Percentiles rank a stretch among this genome's conserved stretches.
phyloP scores from a whole-genome alignment of 169 alveolate genomes.

The Eimeria nieschulzi region DNA sequence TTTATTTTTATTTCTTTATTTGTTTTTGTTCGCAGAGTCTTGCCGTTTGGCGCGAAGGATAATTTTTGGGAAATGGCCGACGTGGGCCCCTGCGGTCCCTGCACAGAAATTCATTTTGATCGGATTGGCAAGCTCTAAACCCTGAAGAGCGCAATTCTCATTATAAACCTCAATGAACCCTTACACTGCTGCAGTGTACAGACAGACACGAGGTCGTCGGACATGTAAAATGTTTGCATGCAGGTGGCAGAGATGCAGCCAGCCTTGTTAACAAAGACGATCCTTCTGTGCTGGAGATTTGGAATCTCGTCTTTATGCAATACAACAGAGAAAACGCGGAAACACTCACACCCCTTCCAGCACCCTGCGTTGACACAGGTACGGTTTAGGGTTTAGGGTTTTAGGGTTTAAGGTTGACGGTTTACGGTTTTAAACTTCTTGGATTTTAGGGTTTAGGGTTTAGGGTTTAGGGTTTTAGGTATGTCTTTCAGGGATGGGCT shows the following conservation, averaged over 20 bases:
- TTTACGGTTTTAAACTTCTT: not conserved
- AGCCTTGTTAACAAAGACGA: slow-evolving; percentile 92
- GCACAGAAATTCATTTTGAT: slow-evolving; percentile 96
- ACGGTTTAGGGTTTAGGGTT: not conserved
- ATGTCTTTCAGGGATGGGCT: slow-evolving; percentile 88
- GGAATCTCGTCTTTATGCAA: slow-evolving; percentile 97
- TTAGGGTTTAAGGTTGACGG: not conserved
- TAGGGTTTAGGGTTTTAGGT: not conserved
- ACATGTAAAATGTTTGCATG: not conserved
- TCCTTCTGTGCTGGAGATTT: slow-evolving; percentile 94
- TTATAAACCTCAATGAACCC: not conserved
- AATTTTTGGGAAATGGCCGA: slow-evolving; percentile 98
- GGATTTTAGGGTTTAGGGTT: not conserved
- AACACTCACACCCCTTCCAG: slow-evolving; percentile 89
- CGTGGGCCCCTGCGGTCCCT: slow-evolving; percentile 97
- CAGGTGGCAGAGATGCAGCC: slow-evolving; percentile 93
- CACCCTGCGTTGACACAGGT: slow-evolving; percentile 95
- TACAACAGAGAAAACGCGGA: slow-evolving; percentile 91
- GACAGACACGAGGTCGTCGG: not conserved
- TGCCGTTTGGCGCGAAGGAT: slow-evolving; percentile 89
- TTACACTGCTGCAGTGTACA: not conserved
- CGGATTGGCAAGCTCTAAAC: slow-evolving; percentile 74
- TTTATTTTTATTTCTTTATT: no score
- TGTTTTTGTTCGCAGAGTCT: slow-evolving; percentile 64
- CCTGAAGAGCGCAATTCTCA: not conserved